A percentile compares a stretch with the other conserved stretches of the same genome.
Conservation (phyloP, 768 basidiomycete genomes). For the Pleurotus platypus region DNA sequence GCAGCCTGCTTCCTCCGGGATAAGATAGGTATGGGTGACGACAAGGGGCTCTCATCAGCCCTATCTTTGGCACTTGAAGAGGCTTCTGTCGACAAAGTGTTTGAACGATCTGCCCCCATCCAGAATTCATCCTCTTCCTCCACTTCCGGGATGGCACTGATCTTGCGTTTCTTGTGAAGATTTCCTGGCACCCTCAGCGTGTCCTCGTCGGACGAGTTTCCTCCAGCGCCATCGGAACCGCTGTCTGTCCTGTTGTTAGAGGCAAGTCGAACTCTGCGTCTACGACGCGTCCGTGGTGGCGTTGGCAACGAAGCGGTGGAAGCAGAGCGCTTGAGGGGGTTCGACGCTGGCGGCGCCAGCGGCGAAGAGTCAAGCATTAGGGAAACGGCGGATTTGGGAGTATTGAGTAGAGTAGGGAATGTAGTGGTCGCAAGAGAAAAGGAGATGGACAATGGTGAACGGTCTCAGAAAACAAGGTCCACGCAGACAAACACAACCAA, state of each 20-base stretch:
- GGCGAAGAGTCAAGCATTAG: background rate
- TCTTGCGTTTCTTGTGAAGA: background rate
- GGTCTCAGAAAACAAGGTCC: background rate
- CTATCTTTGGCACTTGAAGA: background rate
- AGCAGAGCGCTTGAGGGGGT: slow-evolving; percentile 1
- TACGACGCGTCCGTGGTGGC: background rate
- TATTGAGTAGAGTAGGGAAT: background rate
- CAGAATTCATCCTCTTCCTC: slow-evolving; percentile 7
- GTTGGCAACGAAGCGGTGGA: slow-evolving; percentile 2
- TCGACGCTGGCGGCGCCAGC: background rate
- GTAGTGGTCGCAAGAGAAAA: background rate
- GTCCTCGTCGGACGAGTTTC: background rate
- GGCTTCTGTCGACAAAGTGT: background rate
- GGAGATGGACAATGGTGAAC: background rate
- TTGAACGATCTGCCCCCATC: background rate
- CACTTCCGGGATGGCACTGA: background rate
- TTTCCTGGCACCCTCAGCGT: background rate
- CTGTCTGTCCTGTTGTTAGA: background rate
- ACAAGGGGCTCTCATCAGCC: background rate
- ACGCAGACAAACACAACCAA: background rate
- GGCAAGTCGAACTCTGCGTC: background rate
- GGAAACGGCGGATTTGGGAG: background rate
- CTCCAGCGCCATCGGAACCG: background rate
- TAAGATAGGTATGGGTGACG: slow-evolving; percentile 2
- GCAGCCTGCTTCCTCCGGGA: background rate